phyloP scores from a whole-genome alignment of 768 basidiomycete species.

The Cantharellus anzutake region DNA sequence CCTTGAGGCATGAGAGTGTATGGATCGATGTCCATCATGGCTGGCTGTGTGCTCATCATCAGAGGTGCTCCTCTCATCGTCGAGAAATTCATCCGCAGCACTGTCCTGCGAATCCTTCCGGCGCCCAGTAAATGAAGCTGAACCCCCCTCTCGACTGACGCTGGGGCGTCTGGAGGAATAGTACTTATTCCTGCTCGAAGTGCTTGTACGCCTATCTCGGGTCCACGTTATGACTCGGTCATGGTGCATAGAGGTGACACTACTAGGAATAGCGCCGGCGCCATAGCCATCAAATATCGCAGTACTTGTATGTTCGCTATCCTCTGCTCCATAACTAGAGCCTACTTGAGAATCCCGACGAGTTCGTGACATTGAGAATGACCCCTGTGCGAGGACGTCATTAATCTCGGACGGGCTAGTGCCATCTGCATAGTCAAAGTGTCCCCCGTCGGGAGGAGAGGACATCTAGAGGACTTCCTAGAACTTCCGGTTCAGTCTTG shows the following conservation, averaged over 20 bases:
- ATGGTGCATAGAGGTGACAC: conserved; percentile 61
- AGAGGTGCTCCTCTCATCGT: background rate
- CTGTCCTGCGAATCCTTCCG: background rate
- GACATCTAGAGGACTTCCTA: background rate
- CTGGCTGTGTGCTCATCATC: conserved; percentile 14
- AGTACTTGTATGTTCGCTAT: conserved; percentile 30
- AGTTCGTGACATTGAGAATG: conserved; percentile 15
- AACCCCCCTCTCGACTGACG: conserved; percentile 13
- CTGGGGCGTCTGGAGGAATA: conserved; percentile 13
- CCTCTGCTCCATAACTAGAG: conserved; percentile 19
- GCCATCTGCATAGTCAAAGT: conserved; percentile 66
- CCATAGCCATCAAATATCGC: conserved; percentile 46
- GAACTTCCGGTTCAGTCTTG: too few species aligned
- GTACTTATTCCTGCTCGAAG: conserved; percentile 10
- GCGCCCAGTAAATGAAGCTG: conserved; percentile 8
- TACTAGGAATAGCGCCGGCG: conserved; percentile 50
- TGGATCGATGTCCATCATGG: conserved; percentile 10
- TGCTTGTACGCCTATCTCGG: conserved; percentile 16
- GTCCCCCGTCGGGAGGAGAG: background rate
- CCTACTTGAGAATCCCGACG: conserved; percentile 53
- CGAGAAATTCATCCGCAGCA: background rate
- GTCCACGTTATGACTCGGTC: conserved; percentile 24
- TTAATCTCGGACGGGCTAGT: conserved; percentile 61
- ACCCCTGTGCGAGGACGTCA: conserved; percentile 30
- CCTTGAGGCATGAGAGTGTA: background rate